Conservation (phyloP, 116 monocot species). For the Phalaenopsis hybrid region DNA sequence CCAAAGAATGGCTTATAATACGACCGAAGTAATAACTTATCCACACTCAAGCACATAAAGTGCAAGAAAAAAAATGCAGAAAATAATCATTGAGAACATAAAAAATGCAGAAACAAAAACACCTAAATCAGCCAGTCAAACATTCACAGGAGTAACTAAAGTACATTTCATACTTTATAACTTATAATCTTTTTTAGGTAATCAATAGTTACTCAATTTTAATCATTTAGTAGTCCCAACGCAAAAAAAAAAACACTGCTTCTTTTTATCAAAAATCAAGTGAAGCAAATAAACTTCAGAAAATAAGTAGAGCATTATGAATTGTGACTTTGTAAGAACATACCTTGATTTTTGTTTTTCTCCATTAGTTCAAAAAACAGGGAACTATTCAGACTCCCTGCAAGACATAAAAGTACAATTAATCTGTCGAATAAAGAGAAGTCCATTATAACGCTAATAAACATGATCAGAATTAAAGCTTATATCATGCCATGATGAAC, state of each 20-base stretch:
- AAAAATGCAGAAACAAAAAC: neutral
- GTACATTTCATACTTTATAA: neutral
- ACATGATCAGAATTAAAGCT: neutral
- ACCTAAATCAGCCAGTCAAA: neutral
- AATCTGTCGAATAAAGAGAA: neutral
- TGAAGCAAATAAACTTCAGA: neutral
- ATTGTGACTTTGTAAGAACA: neutral
- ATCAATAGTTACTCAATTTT: neutral
- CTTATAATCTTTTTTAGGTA: neutral
- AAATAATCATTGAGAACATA: neutral
- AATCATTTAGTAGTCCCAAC: too few species aligned
- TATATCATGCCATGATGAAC: slow-evolving; percentile 70
- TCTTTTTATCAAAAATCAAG: neutral
- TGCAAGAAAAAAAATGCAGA: too few species aligned
- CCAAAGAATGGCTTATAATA: neutral
- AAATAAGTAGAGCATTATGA: neutral
- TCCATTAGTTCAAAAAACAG: slow-evolving; percentile 59
- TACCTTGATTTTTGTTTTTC: slow-evolving; percentile 79
- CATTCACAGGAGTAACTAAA: neutral
- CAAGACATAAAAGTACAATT: slow-evolving; percentile 15
- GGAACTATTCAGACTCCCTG: slow-evolving; percentile 62
- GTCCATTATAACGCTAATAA: neutral
- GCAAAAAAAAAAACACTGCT: neutral
- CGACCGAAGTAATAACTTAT: neutral
- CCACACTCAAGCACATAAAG: neutral